Evolutionary conservation across 1,284 basidiomycete species (phyloP), one percentile per base, ranked within the genome.

Genomic region (Cryptococcus sp.): DNA sequence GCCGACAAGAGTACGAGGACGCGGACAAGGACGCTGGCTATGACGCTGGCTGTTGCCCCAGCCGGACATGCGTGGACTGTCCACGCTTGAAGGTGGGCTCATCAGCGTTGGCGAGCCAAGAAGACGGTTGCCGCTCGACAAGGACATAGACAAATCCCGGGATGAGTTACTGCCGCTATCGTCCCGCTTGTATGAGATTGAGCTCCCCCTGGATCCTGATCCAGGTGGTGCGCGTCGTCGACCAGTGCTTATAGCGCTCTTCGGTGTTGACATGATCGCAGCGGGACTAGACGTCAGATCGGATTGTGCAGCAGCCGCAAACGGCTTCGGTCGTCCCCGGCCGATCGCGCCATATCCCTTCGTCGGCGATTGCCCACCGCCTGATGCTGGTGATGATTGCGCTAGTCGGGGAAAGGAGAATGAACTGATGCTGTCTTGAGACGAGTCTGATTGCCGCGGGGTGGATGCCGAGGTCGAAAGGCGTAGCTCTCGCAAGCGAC

Each of bases 111-210:
- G 54, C 3, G 61, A 62, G 15, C 46, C 50, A 16, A 61, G 51
- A 23, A 48, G 45, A 5, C 40, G 50, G n/a, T 48, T 56, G 20
- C 50, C 56, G 25, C 54, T 58, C 16, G 59, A 62, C 60, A 62
- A 63, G 20, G 48, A 56, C 23, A 56, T 58, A n/a, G 59, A 62
- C 60, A 62, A 63, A 54, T 64, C 70, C 41, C 50, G 62, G 38
- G 70, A 71, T 2, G 60, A 62, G 5, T 53, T 46, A 7, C 61
- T 60, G 42, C 61, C 62, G 20, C 46, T 47, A 50, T 65, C 65
- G 20, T 75, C 72, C 55, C 68, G 74, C 57, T 66, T 71, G 57
- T 77, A 77, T 20, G 72, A 73, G 53, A 77, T 76, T 0, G 71
- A 73, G 56, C 74, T 74, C 38, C 67, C 60, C 3, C 67, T 56